phyloP scores from a whole-genome alignment of 257 asterid genomes.

The Solanum chiquidenum region DNA sequence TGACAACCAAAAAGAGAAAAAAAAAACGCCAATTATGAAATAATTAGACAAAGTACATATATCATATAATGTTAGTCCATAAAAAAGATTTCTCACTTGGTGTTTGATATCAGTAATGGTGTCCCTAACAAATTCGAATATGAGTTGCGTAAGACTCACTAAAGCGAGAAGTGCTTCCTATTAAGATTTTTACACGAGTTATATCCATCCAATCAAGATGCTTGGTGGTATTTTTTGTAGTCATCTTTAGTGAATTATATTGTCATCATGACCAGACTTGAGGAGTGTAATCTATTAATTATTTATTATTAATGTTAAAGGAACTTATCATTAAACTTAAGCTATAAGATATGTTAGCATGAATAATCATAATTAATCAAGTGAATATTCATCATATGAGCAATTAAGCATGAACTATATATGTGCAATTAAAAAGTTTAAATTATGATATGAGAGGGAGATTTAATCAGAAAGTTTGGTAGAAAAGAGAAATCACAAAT shows the following conservation, averaged over 20 bases:
- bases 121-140: neutral
- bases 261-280: neutral
- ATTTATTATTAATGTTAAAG: neutral
- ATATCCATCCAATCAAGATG: neutral
- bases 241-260: neutral
- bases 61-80: neutral
- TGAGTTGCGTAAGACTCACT: neutral
- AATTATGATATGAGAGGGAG: slow-evolving; percentile 31
- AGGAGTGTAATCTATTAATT: neutral
- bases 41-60: neutral
- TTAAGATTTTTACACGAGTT: neutral
- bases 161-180: neutral
- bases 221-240: neutral
- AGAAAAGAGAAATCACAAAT: slow-evolving; percentile 9
- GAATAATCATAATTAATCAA: neutral
- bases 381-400: neutral
- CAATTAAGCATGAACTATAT: neutral
- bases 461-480: slow-evolving; percentile 51
- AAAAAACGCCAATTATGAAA: neutral
- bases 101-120: neutral
- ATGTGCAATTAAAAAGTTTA: neutral
- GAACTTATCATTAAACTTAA: neutral
- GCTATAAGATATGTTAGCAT: slow-evolving; percentile 8
- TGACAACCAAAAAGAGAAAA: neutral
- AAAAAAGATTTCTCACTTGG: rapidly evolving